Evolutionary conservation across 2,329 filamentous ascomycete species (phyloP), one percentile per base, ranked within the genome.

Genomic region (Xylaria sp.): DNA sequence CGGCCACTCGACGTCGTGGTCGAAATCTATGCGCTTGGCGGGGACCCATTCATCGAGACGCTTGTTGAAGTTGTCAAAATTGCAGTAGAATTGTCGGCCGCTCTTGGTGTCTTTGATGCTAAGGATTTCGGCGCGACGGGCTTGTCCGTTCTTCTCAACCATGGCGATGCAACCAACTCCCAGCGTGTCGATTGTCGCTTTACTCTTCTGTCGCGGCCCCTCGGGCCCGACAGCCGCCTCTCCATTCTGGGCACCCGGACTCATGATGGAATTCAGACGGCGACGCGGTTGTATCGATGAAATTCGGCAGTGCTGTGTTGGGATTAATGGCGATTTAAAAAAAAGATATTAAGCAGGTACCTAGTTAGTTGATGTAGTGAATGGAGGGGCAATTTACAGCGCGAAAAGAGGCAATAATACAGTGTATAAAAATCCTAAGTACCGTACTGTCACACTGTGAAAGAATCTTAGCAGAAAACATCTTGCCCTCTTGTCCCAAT

Each of bases 41-140:
- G 92, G 86, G 10, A 99, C 90, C 96, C 96, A 99, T 84, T 99
- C 96, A 83, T 87, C 84, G 13, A 88, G 81, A 72, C 85, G 86
- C 81, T 98, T 98, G 82, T 98, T 98, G 87, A 97, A 98, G 76
- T 97, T 97, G 77, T 97, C 93, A 79, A 97, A 98, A 80, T 98
- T 97, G 76, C 97, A 97, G 80, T 97, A 97, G 78, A 95, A 97
- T 63, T 93, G 92, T 45, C 93, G 91, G 18, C 92, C 91, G 76
- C 93, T 95, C 80, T 97, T 97, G 25, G 93, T 92, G 67, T 94
- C 93, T 77, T 93, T 91, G 74, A 98, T 97, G 67, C 93, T 96
- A n/a, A 99, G 84, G 70, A 99, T 97, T 80, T 99, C 96, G 74
- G 96, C 96, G 82, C 96, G 94, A 74, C 96, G 91, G 69, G 92